phyloP scores from a whole-genome alignment of 352 stramenopile species.

The Pythium plurisporium region DNA sequence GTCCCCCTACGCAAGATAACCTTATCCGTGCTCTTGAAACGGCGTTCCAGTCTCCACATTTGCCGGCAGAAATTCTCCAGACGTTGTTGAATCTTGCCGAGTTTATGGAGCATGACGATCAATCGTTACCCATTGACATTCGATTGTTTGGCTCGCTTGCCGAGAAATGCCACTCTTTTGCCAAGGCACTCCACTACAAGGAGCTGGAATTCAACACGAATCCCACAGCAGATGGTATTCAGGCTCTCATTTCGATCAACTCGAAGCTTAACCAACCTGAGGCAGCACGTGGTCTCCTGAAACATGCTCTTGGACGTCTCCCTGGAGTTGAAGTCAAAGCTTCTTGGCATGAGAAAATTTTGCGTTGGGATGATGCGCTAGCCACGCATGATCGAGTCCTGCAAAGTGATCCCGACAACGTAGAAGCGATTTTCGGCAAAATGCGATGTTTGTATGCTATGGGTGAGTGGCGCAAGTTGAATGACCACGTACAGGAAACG shows the following conservation, averaged over 20 bases:
- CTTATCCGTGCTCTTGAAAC: conserved; percentile 94
- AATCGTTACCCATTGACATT: conserved; percentile 97
- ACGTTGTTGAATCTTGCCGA: conserved; percentile 98
- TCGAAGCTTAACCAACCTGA: conserved; percentile 96
- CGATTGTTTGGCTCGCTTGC: conserved; percentile 94
- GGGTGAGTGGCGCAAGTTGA: conserved; percentile 95
- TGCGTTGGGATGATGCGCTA: conserved; percentile 97
- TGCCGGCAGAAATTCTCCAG: conserved; percentile 98
- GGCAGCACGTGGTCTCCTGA: conserved; percentile 98
- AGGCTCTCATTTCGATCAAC: conserved; percentile 99
- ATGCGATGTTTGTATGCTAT: conserved; percentile 98
- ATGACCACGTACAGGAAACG: conserved; percentile 89
- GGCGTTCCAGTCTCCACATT: conserved; percentile 89
- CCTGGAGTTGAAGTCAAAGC: conserved; percentile 89
- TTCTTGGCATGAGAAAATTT: conserved; percentile 98
- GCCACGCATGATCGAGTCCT: conserved; percentile 90
- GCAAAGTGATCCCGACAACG: conserved; percentile 68
- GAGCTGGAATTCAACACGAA: conserved; percentile 97
- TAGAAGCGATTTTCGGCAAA: conserved; percentile 96
- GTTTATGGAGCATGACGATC: conserved; percentile 99
- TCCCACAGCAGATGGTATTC: conserved; percentile 90
- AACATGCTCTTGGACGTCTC: conserved; percentile 83
- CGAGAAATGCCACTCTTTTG: conserved; percentile 98
- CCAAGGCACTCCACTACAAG: conserved; percentile 98
- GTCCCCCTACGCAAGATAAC: conserved; percentile 84